Evolutionary conservation across 495 filamentous ascomycete species (phyloP).

Genomic region (Filosporella fistucella): DNA sequence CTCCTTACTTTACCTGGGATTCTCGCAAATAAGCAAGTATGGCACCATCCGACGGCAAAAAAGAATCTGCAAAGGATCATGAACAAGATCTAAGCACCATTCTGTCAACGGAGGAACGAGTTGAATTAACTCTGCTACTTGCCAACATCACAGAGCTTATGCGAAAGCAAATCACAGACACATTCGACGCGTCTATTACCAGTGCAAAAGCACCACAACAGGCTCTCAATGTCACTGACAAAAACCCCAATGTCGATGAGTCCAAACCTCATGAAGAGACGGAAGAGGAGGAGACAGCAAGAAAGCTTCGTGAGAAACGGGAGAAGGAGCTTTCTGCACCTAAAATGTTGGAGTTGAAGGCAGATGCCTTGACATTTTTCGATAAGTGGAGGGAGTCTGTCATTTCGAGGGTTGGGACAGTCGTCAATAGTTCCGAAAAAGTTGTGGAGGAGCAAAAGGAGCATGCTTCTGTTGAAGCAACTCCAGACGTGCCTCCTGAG

Average conservation of each 20-base stretch:
- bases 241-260: slow-evolving; percentile 23
- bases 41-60: slow-evolving; percentile 6
- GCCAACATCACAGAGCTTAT: slow-evolving; percentile 41
- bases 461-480: slow-evolving; percentile 14
- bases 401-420: slow-evolving; percentile 26
- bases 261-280: slow-evolving; percentile 19
- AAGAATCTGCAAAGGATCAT: not conserved
- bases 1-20: no score
- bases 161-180: slow-evolving; percentile 37
- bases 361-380: slow-evolving; percentile 25
- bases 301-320: slow-evolving; percentile 25
- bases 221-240: slow-evolving; percentile 26
- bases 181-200: slow-evolving; percentile 36
- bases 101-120: slow-evolving; percentile 25
- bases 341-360: slow-evolving; percentile 31
- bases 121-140: slow-evolving; percentile 34
- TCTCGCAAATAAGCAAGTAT: slow-evolving; percentile 2
- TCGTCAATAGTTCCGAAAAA: slow-evolving; percentile 24
- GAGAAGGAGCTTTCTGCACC: slow-evolving; percentile 30
- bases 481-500: slow-evolving; percentile 14
- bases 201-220: slow-evolving; percentile 21
- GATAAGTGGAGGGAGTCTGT: slow-evolving; percentile 31
- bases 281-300: slow-evolving; percentile 25
- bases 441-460: slow-evolving; percentile 13
- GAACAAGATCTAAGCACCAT: slow-evolving; percentile 23